Percentiles rank a stretch among this genome's conserved stretches.
These are phyloP conservation scores for Hypoxylon trugodes DNA, from an alignment of 495 filamentous ascomycete species.

Conservation along the genomic window DNA sequence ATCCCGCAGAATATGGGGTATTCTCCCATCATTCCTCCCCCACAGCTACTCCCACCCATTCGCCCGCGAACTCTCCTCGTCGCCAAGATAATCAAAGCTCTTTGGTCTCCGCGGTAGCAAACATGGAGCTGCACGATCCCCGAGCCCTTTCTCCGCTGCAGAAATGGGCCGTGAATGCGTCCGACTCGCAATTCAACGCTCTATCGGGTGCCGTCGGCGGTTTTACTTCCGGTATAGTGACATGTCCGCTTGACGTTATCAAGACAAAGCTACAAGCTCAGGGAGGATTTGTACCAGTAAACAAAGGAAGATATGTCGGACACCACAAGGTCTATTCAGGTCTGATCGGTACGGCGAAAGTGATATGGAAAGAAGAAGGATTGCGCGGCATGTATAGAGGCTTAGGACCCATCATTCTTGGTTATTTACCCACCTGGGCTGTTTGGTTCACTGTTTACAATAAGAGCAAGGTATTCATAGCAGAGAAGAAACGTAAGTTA, in stretches of 20 bases:
- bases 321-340: slow-evolving; percentile 76
- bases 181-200: slow-evolving; percentile 63
- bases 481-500: slow-evolving; percentile 69
- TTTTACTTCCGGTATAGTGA: slow-evolving; percentile 90
- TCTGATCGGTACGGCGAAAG: slow-evolving; percentile 81
- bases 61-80: slow-evolving; percentile 35
- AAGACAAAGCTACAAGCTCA: slow-evolving; percentile 99
- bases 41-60: slow-evolving; percentile 37
- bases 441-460: slow-evolving; percentile 98
- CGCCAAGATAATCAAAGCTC: slow-evolving; percentile 19
- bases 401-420: slow-evolving; percentile 89
- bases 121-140: slow-evolving; percentile 47
- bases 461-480: slow-evolving; percentile 76
- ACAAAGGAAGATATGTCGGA: slow-evolving; percentile 55
- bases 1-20: slow-evolving; percentile 55
- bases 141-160: slow-evolving; percentile 64
- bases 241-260: slow-evolving; percentile 97
- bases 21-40: slow-evolving; percentile 39
- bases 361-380: slow-evolving; percentile 89
- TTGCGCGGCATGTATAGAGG: slow-evolving; percentile 92
- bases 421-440: slow-evolving; percentile 97
- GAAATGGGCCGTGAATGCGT: slow-evolving; percentile 57
- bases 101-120: slow-evolving; percentile 35
- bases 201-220: slow-evolving; percentile 88
- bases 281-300: slow-evolving; percentile 70